These are phyloP conservation scores for Plasmodium relictum DNA, from an alignment of 169 alveolate species.

Conservation along the genomic window DNA sequence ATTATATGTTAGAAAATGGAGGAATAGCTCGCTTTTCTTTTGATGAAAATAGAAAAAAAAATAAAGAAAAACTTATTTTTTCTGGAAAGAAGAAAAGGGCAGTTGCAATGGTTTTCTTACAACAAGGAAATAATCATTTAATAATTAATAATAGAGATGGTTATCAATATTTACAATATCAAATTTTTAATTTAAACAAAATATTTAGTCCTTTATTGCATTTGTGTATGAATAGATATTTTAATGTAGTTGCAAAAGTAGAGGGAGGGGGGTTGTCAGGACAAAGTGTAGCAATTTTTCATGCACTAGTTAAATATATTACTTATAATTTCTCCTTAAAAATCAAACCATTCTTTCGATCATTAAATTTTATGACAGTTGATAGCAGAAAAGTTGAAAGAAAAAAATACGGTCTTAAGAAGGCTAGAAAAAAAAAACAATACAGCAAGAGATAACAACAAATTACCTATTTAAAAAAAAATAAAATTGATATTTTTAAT, in stretches of 20 bases:
- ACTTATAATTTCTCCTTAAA: conserved; percentile 80
- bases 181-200: conserved; percentile 79
- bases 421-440: conserved; percentile 26
- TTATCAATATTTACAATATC: conserved; percentile 84
- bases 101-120: conserved; percentile 83
- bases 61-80: conserved; percentile 62
- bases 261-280: conserved; percentile 87
- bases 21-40: conserved; percentile 48
- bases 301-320: conserved; percentile 84
- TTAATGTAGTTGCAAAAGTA: conserved; percentile 83
- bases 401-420: conserved; percentile 21
- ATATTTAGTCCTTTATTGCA: conserved; percentile 82
- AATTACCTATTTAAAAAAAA: not conserved
- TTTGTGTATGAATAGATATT: conserved; percentile 79
- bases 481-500: too few relatives aligned
- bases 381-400: conserved; percentile 72
- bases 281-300: conserved; percentile 85
- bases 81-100: conserved; percentile 72
- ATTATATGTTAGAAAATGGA: conserved; percentile 68
- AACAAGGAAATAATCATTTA: conserved; percentile 86
- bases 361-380: conserved; percentile 66
- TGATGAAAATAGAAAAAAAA: conserved; percentile 48
- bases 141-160: conserved; percentile 86
- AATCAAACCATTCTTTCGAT: conserved; percentile 77
- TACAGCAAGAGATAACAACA: conserved; percentile 25